Percentiles rank a stretch among this genome's conserved stretches.
Evolutionary conservation across 2,329 filamentous ascomycete genomes (phyloP).

Genomic region (Colletotrichum sublineola): DNA sequence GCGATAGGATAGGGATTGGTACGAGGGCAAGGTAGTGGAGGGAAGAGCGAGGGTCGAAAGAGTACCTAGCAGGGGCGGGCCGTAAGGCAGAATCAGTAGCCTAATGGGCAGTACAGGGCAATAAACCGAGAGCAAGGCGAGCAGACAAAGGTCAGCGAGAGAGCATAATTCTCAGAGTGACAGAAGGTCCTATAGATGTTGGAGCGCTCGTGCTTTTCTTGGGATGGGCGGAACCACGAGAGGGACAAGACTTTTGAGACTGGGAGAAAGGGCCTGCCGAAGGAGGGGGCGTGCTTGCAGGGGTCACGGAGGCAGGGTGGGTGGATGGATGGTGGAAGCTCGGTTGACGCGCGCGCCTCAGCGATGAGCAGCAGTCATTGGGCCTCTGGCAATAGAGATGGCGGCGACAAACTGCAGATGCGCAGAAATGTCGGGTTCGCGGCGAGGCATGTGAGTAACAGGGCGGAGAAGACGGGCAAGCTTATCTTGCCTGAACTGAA

Average conservation of each 20-base stretch:
- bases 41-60: background rate
- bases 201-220: conserved; percentile 21
- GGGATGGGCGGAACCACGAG: conserved; percentile 18
- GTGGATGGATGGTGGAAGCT: conserved; percentile 29
- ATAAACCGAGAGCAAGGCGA: conserved; percentile 26
- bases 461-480: background rate
- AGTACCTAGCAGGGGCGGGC: conserved; percentile 19
- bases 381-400: background rate
- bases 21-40: conserved; percentile 18
- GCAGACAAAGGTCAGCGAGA: conserved; percentile 1
- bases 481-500: background rate
- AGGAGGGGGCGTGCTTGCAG: conserved; percentile 8
- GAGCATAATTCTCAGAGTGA: background rate
- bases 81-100: conserved; percentile 27
- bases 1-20: conserved; percentile 34
- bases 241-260: conserved; percentile 37
- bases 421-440: background rate
- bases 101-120: background rate
- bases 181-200: conserved; percentile 7
- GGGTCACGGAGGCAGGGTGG: conserved; percentile 11
- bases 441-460: conserved; percentile 1
- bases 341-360: conserved; percentile 23
- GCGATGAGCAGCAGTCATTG: conserved; percentile 4
- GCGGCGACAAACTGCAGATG: background rate
- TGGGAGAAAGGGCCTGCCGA: conserved; percentile 30